Base-by-base conservation (phyloP, 2,329 filamentous ascomycete genomes). In the Cladophialophora exuberans region DNA sequence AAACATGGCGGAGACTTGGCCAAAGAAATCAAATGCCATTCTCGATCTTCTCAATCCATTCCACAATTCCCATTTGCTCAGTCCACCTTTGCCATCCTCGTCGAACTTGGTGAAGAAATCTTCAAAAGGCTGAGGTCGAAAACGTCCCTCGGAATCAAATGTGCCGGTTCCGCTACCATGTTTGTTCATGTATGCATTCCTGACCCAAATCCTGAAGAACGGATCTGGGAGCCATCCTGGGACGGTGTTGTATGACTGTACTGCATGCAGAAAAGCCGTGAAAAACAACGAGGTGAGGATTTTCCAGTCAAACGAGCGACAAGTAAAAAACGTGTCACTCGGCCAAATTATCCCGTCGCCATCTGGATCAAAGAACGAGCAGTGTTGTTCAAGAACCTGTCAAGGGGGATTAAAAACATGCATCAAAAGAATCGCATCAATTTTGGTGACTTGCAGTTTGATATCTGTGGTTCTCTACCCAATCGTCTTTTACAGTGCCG, bases 301-400 rank as follows among this genome's bases (percentile, higher is more conserved):
- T 5, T 43, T 46, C 52, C 56, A 81, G 20, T 43, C 53, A 15
- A 78, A 71, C 3, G 66, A 66, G 39, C 73, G 69, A 63, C 78
- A 79, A 9, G 78, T 77, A 15, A 55, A 44, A 65, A 73, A 82
- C 2, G 79, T 82, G 64, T 82, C 79, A 1, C 58, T 62, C 0
- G 80, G 79, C 74, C 74, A 81, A 56, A 83, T 77, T n/a, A 82
- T 67, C 28, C 76, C 76, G 62, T 82, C 80, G 23, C 66, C 61
- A 62, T 82, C 79, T 7, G 67, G 62, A 64, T 83, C 80, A 60
- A 78, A 83, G 70, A 79, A 82, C 18, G 70, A 69, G 61, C 73
- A 73, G 64, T 83, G 80, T 61, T 83, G 79, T 62, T 81, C 77
- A 2, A 83, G 71, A 10, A 81, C 51, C 51, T 54, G 22, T 30